Conservation (phyloP, 768 basidiomycete genomes). For the Lactarius trivialis region DNA sequence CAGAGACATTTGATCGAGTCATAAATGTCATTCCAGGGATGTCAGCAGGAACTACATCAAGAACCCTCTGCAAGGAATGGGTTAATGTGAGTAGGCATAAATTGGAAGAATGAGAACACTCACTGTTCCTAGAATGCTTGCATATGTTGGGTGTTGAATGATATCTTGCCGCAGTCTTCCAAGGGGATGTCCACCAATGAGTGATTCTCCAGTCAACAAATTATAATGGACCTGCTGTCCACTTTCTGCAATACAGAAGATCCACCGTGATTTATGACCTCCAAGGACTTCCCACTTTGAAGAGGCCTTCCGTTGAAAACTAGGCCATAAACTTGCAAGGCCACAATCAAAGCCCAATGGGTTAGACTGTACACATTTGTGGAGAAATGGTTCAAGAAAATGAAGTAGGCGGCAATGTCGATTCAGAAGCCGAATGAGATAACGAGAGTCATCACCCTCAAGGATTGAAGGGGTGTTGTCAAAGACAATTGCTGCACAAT, state of each 20-base stretch:
- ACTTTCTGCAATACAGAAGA: not conserved
- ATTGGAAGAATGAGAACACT: not conserved
- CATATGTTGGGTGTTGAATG: not conserved
- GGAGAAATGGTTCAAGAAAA: not conserved
- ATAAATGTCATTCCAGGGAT: conserved; percentile 1
- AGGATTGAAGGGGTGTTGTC: not conserved
- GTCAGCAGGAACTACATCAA: not conserved
- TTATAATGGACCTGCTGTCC: conserved; percentile 3
- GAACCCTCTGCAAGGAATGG: not conserved
- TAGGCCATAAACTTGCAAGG: not conserved
- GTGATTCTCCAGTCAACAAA: not conserved
- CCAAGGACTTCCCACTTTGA: not conserved
- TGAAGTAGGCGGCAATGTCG: not conserved
- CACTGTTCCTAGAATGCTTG: conserved; percentile 2
- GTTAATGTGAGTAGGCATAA: too few relatives aligned
- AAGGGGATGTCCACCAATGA: not conserved
- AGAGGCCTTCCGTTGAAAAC: not conserved
- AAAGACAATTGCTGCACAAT: not conserved
- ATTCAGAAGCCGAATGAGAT: not conserved
- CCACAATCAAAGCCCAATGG: not conserved
- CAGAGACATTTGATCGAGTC: not conserved
- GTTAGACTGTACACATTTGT: not conserved
- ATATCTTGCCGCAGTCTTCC: conserved; percentile 6
- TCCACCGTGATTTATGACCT: conserved; percentile 1
- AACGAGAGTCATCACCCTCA: not conserved